Evolutionary conservation across 208 protist genomes (phyloP).

Genomic region (Borovskyia barvae): DNA sequence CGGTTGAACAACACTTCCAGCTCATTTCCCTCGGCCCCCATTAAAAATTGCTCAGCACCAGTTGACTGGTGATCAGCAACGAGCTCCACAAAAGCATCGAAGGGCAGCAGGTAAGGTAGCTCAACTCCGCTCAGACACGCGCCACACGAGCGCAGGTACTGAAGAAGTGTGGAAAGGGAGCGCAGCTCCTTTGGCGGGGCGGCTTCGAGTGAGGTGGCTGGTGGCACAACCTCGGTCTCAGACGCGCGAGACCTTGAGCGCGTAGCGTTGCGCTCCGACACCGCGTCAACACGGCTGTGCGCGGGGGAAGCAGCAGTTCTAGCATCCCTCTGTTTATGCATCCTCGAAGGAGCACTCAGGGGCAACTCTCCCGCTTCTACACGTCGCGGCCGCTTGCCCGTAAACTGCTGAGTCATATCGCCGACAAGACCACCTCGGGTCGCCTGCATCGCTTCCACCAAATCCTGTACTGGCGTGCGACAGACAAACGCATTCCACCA

Average conservation of each 20-base stretch:
- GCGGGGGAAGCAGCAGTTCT: neutral
- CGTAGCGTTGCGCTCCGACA: neutral
- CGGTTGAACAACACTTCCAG: conserved; percentile 32
- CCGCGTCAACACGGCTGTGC: neutral
- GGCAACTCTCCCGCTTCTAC: conserved; percentile 2
- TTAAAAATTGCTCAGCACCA: neutral
- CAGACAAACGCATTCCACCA: conserved; percentile 85
- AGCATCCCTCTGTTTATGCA: neutral
- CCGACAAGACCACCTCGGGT: conserved; percentile 57
- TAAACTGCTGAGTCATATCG: conserved; percentile 66
- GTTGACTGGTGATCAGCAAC: conserved; percentile 7
- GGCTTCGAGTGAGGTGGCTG: too few species aligned
- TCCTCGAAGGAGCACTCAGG: neutral
- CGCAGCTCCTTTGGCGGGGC: conserved; percentile 24
- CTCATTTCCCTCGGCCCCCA: neutral
- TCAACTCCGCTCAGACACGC: conserved; percentile 74
- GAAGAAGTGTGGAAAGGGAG: conserved; percentile 54
- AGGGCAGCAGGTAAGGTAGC: conserved; percentile 72
- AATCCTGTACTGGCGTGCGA: conserved; percentile 47
- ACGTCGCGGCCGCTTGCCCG: conserved; percentile 48
- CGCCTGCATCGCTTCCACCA: conserved; percentile 54
- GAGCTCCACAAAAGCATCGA: conserved; percentile 69
- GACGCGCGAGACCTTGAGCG: too few species aligned
- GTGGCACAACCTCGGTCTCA: too few species aligned
- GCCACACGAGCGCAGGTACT: conserved; percentile 72